Evolutionary conservation across 2,329 filamentous ascomycete genomes (phyloP).

Genomic region (Fusarium sp.): DNA sequence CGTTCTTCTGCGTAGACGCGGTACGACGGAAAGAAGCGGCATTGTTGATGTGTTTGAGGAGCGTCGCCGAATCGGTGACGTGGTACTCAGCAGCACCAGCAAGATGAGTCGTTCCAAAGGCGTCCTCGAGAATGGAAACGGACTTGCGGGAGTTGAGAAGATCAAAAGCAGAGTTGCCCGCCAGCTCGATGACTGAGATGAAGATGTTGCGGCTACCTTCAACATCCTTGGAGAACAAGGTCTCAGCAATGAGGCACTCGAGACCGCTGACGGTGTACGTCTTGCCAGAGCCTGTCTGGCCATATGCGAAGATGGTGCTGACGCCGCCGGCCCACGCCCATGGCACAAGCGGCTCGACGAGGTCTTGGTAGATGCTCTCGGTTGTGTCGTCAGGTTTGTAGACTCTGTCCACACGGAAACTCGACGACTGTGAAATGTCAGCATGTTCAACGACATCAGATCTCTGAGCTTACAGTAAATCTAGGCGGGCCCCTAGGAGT

Average conservation of each 20-base stretch:
- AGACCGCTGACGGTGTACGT: slow-evolving; percentile 62
- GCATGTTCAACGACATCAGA: too few relatives aligned
- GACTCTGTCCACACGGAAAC: slow-evolving; percentile 55
- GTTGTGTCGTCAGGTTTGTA: slow-evolving; percentile 56
- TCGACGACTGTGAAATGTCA: slow-evolving; percentile 49
- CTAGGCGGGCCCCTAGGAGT: slow-evolving; percentile 51
- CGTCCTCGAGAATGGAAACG: slow-evolving; percentile 63
- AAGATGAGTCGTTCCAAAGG: slow-evolving; percentile 61
- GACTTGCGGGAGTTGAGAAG: slow-evolving; percentile 60
- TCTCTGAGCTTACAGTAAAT: slow-evolving; percentile 47
- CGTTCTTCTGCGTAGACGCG: slow-evolving; percentile 62
- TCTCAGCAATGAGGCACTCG: slow-evolving; percentile 58
- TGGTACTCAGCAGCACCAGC: slow-evolving; percentile 60
- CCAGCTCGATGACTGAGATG: slow-evolving; percentile 58
- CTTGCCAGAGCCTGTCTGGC: slow-evolving; percentile 66
- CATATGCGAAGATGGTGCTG: slow-evolving; percentile 65
- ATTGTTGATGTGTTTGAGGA: slow-evolving; percentile 55
- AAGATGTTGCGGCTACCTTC: slow-evolving; percentile 51
- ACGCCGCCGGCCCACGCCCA: slow-evolving; percentile 64
- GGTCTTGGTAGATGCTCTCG: slow-evolving; percentile 58
- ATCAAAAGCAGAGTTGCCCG: slow-evolving; percentile 56
- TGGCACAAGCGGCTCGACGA: slow-evolving; percentile 60
- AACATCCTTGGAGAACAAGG: slow-evolving; percentile 49
- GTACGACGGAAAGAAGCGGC: slow-evolving; percentile 60
- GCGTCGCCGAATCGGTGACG: slow-evolving; percentile 48